phyloP scores from a whole-genome alignment of 345 rosid species.

The Rhizophora apiculata region DNA sequence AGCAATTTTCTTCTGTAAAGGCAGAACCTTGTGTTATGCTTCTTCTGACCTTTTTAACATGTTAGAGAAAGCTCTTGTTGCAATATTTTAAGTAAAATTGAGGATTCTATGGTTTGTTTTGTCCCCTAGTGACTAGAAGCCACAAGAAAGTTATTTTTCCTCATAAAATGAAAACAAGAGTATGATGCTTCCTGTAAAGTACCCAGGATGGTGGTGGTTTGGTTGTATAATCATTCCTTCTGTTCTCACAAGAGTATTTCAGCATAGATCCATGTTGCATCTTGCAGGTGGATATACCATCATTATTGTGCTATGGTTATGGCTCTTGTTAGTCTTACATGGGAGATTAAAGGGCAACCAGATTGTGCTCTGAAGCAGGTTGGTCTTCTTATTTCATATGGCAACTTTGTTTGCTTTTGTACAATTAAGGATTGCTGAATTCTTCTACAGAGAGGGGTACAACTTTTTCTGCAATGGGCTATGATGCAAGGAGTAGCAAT shows the following conservation, averaged over 20 bases:
- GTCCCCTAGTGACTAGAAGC: no score
- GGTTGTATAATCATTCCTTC: constrained; percentile 1
- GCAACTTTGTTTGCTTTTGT: constrained; percentile 13
- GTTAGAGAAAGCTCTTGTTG: no score
- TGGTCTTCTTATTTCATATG: constrained; percentile 13
- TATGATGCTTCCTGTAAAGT: constrained; percentile 2
- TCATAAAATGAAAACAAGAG: background rate
- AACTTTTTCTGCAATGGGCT: constrained; percentile 98
- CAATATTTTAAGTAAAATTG: no score
- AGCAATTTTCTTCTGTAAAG: no score
- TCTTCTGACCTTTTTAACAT: no score
- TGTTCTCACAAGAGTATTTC: constrained; percentile 5
- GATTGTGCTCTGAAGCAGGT: constrained; percentile 96
- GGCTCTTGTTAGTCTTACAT: constrained; percentile 98
- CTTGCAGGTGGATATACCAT: constrained; percentile 96
- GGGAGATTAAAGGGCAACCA: constrained; percentile 99
- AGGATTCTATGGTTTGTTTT: no score
- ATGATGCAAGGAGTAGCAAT: constrained; percentile 99
- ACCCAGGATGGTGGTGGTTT: background rate
- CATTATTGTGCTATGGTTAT: constrained; percentile 93
- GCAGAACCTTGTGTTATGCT: no score
- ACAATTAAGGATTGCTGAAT: constrained; percentile 15
- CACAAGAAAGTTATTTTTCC: background rate
- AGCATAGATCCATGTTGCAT: constrained; percentile 15
- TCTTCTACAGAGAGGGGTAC: constrained; percentile 82